A percentile compares a stretch with the other conserved stretches of the same genome.
phyloP scores from a whole-genome alignment of 768 basidiomycete genomes.

The Inosperma sp. region DNA sequence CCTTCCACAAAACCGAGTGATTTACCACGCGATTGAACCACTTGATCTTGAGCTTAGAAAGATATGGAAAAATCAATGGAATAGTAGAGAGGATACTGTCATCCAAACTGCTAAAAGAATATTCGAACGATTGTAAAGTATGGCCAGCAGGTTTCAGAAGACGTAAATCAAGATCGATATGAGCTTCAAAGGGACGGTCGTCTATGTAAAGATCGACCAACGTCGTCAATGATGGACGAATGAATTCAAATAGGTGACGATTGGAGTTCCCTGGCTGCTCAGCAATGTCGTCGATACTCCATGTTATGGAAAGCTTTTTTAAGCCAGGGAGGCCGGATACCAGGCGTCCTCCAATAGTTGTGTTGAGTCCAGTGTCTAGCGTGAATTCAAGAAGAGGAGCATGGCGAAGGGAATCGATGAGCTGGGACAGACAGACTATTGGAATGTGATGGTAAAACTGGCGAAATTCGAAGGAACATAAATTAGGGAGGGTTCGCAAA shows the following conservation, averaged over 20 bases:
- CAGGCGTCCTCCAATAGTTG: background rate
- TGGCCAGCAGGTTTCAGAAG: background rate
- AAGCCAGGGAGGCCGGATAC: background rate
- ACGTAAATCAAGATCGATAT: background rate
- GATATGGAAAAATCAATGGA: conserved; percentile 7
- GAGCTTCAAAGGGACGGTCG: background rate
- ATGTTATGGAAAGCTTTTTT: background rate
- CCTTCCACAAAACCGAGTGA: conserved; percentile 8
- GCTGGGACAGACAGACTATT: no score
- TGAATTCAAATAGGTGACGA: background rate
- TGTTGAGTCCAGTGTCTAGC: no score
- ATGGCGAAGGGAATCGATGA: no score
- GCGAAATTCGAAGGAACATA: no score
- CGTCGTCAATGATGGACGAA: background rate
- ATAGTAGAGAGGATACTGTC: conserved; percentile 5
- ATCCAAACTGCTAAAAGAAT: background rate
- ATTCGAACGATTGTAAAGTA: conserved; percentile 2
- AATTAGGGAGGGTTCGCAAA: no score
- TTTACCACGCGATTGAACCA: background rate
- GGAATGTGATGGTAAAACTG: no score
- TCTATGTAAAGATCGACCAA: conserved; percentile 2
- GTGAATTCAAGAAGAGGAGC: no score
- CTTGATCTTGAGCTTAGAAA: conserved; percentile 6
- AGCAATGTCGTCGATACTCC: no score
- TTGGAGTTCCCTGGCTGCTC: background rate